Base-by-base conservation (phyloP, 1,284 basidiomycete genomes). In the Rhodotorula sp. region DNA sequence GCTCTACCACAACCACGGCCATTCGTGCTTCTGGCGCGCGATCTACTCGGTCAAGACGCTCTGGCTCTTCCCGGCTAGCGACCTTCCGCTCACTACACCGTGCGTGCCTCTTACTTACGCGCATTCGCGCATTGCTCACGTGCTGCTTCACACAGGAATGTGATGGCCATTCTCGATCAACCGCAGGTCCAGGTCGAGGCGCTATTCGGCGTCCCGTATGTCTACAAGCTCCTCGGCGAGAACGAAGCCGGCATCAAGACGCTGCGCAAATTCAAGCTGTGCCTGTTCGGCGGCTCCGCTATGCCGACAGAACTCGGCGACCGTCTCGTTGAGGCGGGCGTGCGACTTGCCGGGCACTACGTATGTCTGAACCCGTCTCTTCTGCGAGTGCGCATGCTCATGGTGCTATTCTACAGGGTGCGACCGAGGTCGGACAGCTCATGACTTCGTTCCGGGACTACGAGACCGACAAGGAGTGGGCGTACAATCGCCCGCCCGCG, bases 401-500 rank as follows among this genome's bases (percentile, higher is more conserved):
- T 34, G 23, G 55, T 17, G 19, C 44, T 25, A 44, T 56, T 71
- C n/a, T 44, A 25, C 58, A 59, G 81, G 50, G 81, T 48, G 78
- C 79, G 5, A 72, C 71, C 21, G 71, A 72, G 49, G 69, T 73
- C 79, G 80, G 82, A 78, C 79, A 84, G 70, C 79, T 88, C 70
- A 81, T 87, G 83, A 84, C 85, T 76, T 86, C 86, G 14, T 81
- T 81, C 63, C 83, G 86, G 17, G 82, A 86, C 68, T 88, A 86
- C 72, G 79, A 77, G 1, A 80, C 71, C 9, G 88, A 89, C 81
- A 86, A 86, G 73, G 84, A 80, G 27, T 89, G 88, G 88, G 87
- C 87, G 75, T 88, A 85, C 82, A 80, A 88, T 12, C 81, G 84
- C 57, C 80, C 81, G 41, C 79, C 77, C 77, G 86, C 79, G 34